A percentile compares a stretch with the other conserved stretches of the same genome.
Conservation (phyloP, 192 early-diverging fungal genomes). For the Helicostylum pulchrum region DNA sequence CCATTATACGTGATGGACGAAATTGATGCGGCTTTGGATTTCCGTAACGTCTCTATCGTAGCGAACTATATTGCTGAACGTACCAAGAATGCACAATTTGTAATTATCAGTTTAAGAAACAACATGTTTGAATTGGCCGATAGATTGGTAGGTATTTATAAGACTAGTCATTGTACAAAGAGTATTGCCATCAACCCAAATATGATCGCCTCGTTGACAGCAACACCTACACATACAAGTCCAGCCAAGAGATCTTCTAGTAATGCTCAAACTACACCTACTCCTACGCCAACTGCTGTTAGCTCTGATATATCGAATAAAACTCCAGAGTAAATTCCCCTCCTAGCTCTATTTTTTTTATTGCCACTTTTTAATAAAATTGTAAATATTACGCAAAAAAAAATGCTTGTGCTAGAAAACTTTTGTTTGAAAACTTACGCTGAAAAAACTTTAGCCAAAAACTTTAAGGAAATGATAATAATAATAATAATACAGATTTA, state of each 20-base stretch:
- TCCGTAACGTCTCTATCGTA: slow-evolving; percentile 98
- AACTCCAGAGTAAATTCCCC: too few species aligned
- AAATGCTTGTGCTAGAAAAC: too few species aligned
- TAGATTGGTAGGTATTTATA: slow-evolving; percentile 97
- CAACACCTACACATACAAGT: slow-evolving; percentile 10
- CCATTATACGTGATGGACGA: slow-evolving; percentile 99
- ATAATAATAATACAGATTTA: too few species aligned
- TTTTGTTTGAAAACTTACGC: too few species aligned
- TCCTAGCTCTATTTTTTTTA: too few species aligned
- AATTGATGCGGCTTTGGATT: slow-evolving; percentile 98
- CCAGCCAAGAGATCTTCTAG: neutral
- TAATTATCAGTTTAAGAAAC: slow-evolving; percentile 97
- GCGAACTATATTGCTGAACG: slow-evolving; percentile 98
- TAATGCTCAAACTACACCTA: too few species aligned
- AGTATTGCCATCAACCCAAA: slow-evolving; percentile 69
- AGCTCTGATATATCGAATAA: too few species aligned
- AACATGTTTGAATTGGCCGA: slow-evolving; percentile 99
- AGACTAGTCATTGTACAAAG: slow-evolving; percentile 89
- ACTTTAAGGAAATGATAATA: too few species aligned
- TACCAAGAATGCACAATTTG: slow-evolving; percentile 96
- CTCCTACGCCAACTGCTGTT: too few species aligned
- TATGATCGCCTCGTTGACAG: slow-evolving; percentile 19
- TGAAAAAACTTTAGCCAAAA: too few species aligned
- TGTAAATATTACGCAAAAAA: too few species aligned
- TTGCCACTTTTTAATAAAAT: too few species aligned